A percentile compares a stretch with the other conserved stretches of the same genome.
Conservation (phyloP, 345 rosid genomes). For the Salix purpurea region DNA sequence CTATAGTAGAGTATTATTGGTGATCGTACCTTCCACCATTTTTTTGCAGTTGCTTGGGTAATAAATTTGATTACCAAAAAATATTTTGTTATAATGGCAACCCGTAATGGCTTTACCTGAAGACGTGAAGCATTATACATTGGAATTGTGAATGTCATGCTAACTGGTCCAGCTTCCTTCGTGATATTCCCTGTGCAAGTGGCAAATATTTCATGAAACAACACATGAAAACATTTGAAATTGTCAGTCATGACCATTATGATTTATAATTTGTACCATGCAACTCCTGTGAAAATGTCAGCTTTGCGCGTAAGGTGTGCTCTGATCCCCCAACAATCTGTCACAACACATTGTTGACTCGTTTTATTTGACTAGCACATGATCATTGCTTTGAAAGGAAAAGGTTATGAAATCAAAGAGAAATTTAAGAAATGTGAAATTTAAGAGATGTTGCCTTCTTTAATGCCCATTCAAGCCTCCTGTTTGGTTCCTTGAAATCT, state of each 20-base stretch:
- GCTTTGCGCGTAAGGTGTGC: conserved; percentile 83
- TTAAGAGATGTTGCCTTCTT: conserved; percentile 58
- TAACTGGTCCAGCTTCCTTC: conserved; percentile 95
- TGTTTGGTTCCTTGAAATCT: conserved; percentile 83
- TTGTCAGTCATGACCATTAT: not conserved
- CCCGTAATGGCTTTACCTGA: conserved; percentile 50
- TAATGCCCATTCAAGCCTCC: conserved; percentile 85
- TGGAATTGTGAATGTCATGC: conserved; percentile 95
- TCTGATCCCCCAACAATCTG: conserved; percentile 95
- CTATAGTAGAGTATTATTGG: not conserved
- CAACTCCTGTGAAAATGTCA: conserved; percentile 85
- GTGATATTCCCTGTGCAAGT: conserved; percentile 71
- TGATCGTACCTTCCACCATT: not conserved
- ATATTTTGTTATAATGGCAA: not conserved
- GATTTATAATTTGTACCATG: conserved; percentile 47
- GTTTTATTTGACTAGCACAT: not conserved
- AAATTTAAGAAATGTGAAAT: conserved; percentile 12
- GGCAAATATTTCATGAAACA: not conserved
- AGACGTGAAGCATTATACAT: conserved; percentile 91
- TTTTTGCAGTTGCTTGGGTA: not conserved
- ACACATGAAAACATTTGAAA: not conserved
- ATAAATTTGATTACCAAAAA: not conserved
- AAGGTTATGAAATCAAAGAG: not conserved
- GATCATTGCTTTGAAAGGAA: conserved; percentile 4
- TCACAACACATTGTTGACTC: conserved; percentile 4